Evolutionary conservation across 371 early-diverging fungal species (phyloP), one percentile per base, ranked within the genome.

Genomic region (Apophysomyces ossiformis): DNA sequence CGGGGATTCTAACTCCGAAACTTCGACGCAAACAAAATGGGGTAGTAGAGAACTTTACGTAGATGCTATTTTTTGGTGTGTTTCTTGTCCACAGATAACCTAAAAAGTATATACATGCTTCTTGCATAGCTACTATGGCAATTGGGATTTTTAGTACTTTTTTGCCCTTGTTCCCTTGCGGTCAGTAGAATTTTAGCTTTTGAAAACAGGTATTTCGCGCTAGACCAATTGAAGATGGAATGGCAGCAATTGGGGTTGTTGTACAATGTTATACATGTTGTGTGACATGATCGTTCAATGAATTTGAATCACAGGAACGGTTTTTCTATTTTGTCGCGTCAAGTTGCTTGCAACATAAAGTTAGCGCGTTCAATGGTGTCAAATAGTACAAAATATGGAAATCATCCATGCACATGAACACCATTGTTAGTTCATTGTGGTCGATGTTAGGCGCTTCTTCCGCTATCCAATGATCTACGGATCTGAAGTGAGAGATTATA

Each of bases 281-380:
- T 50, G 21, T 11, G 50, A 50, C 50, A 50, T 50, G 21, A 50
- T 50, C 50, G 50, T 50, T 7, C 50, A 18, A 50, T 50, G 50
- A 50, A 50, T 50, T 50, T n/a, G 16, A 50, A 13, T 41, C 26
- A 13, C 41, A 13, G 41, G 41, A 41, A 41, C 1, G 41, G 13
- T 2, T 41, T 11, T 41, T 41, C 41, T 18, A 5, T 21, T 7
- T 50, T 7, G n/a, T 50, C 21, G n/a, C 21, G n/a, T 8, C 21
- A 26, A 26, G 26, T 26, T 26, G 2, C 26, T 26, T 26, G 26
- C 26, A 26, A 26, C 26, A 26, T 2, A 26, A 26, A 26, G 26
- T 26, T 50, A 18, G 21, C 50, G n/a, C 5, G n/a, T 9, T 9
- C 21, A n/a, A 50, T 8, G 3, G 16, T 21, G 50, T 8, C 21